phyloP scores from a whole-genome alignment of 352 stramenopile species.

The Phytophthora cactorum region DNA sequence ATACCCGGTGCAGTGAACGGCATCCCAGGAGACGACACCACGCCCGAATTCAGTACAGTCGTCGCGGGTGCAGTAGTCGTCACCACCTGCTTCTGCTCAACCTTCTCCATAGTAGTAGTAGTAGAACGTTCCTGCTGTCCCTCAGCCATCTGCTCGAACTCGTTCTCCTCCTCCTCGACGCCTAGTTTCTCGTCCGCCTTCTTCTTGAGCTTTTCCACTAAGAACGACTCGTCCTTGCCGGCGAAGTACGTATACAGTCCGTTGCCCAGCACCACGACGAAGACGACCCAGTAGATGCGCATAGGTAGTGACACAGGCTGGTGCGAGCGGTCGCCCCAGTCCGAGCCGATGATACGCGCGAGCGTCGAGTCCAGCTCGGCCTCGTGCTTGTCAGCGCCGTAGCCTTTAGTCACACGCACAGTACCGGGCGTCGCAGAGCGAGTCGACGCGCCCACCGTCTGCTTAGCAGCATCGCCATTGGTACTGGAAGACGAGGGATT shows the following conservation, averaged over 20 bases:
- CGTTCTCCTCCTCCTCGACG: conserved; percentile 48
- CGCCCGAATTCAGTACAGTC: conserved; percentile 31
- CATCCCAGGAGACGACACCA: conserved; percentile 23
- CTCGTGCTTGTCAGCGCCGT: conserved; percentile 40
- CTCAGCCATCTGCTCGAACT: conserved; percentile 46
- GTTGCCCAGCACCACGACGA: conserved; percentile 62
- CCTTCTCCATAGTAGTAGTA: background rate
- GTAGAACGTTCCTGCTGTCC: background rate
- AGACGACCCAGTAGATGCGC: conserved; percentile 78
- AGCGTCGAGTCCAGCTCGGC: conserved; percentile 64
- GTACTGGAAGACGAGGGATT: conserved; percentile 14
- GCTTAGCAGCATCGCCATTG: background rate
- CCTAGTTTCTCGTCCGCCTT: conserved; percentile 64
- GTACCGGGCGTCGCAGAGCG: conserved; percentile 37
- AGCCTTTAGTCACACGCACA: conserved; percentile 45
- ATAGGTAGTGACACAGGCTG: conserved; percentile 72
- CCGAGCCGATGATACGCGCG: conserved; percentile 73
- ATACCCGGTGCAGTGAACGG: conserved; percentile 47
- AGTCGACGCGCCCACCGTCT: conserved; percentile 5
- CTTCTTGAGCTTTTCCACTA: conserved; percentile 60
- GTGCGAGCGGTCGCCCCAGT: conserved; percentile 74
- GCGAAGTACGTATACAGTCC: conserved; percentile 63
- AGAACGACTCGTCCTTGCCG: conserved; percentile 61
- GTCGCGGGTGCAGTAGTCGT: conserved; percentile 3
- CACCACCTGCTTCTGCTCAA: conserved; percentile 4